Percentiles rank a stretch among this genome's conserved stretches.
Evolutionary conservation across 2,329 filamentous ascomycete genomes (phyloP).

Genomic region (Orbilia blumenaviensis): DNA sequence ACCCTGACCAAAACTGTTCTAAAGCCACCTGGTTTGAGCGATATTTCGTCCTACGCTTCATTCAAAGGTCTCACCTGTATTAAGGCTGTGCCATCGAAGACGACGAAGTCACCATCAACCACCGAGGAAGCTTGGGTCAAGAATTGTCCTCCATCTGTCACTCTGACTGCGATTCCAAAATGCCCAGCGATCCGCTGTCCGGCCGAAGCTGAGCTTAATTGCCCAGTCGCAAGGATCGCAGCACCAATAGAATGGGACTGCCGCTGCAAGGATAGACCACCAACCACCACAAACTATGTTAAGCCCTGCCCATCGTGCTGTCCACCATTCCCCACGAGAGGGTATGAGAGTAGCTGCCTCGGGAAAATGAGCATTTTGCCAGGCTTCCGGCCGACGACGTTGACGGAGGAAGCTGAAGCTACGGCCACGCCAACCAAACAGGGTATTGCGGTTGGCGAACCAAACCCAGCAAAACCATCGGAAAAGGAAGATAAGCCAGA

Average conservation of each 20-base stretch:
- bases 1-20: background rate
- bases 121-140: background rate
- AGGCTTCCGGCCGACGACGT: background rate
- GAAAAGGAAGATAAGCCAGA: background rate
- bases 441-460: background rate
- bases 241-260: background rate
- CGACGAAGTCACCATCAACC: background rate
- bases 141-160: constrained; percentile 4
- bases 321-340: background rate
- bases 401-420: background rate
- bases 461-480: background rate
- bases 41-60: background rate
- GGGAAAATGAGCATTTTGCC: background rate
- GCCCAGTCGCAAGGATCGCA: background rate
- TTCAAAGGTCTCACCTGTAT: background rate
- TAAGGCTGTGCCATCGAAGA: background rate
- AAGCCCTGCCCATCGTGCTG: background rate
- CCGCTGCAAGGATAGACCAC: constrained; percentile 1
- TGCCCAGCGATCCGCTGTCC: background rate
- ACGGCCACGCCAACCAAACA: background rate
- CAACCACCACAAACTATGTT: background rate
- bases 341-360: background rate
- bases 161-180: background rate
- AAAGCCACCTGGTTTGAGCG: background rate
- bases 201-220: background rate